phyloP scores from a whole-genome alignment of 2,329 filamentous ascomycete species.

The Penicillium nordicum region DNA sequence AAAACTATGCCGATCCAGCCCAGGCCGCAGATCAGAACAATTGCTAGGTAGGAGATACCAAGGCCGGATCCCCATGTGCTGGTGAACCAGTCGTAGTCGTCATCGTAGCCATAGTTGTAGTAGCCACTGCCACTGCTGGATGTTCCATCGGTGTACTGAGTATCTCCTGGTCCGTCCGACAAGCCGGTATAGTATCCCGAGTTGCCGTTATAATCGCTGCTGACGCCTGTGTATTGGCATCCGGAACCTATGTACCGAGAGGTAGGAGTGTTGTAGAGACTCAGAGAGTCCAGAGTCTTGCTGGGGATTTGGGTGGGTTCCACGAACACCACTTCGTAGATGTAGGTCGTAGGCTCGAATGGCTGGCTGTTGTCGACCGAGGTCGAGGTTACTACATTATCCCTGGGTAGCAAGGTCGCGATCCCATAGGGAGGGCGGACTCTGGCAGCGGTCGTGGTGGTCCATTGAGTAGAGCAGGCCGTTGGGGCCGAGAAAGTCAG shows the following conservation, averaged over 20 bases:
- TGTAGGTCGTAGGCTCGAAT: constrained; percentile 27
- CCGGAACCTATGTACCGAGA: constrained; percentile 12
- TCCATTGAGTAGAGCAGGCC: constrained; percentile 28
- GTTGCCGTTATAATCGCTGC: neutral
- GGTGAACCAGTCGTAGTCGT: constrained; percentile 22
- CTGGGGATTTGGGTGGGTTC: constrained; percentile 30
- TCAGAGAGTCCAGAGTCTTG: constrained; percentile 19
- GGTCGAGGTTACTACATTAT: constrained; percentile 21
- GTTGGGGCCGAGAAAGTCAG: constrained; percentile 29
- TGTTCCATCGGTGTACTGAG: neutral
- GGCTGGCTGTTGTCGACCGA: constrained; percentile 21
- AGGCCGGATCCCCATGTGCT: constrained; percentile 14
- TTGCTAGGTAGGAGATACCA: constrained; percentile 25
- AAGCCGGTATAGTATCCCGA: neutral
- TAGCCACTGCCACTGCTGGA: neutral
- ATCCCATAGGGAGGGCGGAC: constrained; percentile 20
- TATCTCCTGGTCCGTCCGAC: neutral
- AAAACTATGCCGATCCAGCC: constrained; percentile 30
- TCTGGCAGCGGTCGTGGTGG: constrained; percentile 20
- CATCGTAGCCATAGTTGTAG: constrained; percentile 6
- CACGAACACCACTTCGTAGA: constrained; percentile 25
- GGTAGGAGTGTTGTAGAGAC: constrained; percentile 15
- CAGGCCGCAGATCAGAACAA: constrained; percentile 23
- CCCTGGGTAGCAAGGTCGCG: constrained; percentile 18
- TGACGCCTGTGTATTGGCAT: constrained; percentile 12